Conservation (phyloP, 805 yeast genomes). For the Nematodospora valgi region DNA sequence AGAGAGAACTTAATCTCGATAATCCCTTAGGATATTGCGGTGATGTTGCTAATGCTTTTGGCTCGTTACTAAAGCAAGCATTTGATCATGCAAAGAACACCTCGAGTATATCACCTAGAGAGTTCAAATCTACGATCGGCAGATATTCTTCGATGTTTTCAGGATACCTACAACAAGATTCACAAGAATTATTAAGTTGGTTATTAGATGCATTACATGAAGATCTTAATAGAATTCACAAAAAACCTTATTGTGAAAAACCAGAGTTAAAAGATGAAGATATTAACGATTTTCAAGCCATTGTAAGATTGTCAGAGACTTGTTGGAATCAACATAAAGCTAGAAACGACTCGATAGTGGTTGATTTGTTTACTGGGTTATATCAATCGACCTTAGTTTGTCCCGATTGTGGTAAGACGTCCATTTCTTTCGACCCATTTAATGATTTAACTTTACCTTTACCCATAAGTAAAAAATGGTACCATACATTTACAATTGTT, state of each 20-base stretch:
- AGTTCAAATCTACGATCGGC: conserved; percentile 77
- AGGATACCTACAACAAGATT: conserved; percentile 86
- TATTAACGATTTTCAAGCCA: conserved; percentile 48
- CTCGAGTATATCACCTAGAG: conserved; percentile 55
- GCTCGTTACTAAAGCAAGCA: conserved; percentile 57
- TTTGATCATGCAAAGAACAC: conserved; percentile 30
- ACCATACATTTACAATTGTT: conserved; percentile 57
- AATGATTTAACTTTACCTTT: conserved; percentile 87
- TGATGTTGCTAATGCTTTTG: conserved; percentile 75
- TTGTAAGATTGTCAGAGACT: conserved; percentile 60
- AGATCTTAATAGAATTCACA: conserved; percentile 76
- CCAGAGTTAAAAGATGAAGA: conserved; percentile 74
- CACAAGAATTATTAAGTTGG: conserved; percentile 89
- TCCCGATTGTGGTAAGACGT: conserved; percentile 75
- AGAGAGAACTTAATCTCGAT: conserved; percentile 61
- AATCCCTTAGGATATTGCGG: conserved; percentile 90
- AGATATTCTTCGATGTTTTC: conserved; percentile 73
- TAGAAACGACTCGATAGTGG: conserved; percentile 80
- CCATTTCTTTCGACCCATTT: conserved; percentile 91
- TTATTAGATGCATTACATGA: conserved; percentile 87
- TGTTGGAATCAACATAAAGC: conserved; percentile 79
- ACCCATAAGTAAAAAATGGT: conserved; percentile 76
- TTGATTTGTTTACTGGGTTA: conserved; percentile 85
- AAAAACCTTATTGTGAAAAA: conserved; percentile 85
- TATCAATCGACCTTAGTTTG: conserved; percentile 89